A percentile compares a stretch with the other conserved stretches of the same genome.
Conservation (phyloP, 2,329 filamentous ascomycete genomes). For the Nemania sp. region DNA sequence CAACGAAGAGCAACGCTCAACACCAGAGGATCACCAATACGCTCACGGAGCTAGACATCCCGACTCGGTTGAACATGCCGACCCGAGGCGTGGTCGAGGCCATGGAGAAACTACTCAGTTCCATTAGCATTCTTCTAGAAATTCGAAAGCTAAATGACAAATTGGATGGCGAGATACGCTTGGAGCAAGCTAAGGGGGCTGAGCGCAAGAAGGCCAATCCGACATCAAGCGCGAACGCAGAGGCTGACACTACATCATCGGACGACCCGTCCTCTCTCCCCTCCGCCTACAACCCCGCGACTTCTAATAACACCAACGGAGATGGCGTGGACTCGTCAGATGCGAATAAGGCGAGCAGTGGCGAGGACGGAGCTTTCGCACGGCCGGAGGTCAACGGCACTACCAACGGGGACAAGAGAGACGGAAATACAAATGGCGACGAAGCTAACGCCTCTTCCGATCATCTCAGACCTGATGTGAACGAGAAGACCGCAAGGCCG, state of each 20-base stretch:
- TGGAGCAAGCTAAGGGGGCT: constrained; percentile 60
- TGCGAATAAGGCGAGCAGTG: not conserved
- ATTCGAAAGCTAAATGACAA: constrained; percentile 75
- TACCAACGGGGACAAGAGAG: not conserved
- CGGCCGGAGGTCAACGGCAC: constrained; percentile 27
- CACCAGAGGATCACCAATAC: constrained; percentile 74
- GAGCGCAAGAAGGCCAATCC: constrained; percentile 51
- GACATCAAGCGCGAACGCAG: not conserved
- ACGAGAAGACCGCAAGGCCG: constrained; percentile 41
- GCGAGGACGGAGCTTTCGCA: not conserved
- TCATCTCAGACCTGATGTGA: constrained; percentile 7
- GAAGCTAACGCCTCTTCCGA: not conserved
- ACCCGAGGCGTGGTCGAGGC: constrained; percentile 71
- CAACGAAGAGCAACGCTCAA: constrained; percentile 75
- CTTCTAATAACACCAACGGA: not conserved
- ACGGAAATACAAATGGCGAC: not conserved
- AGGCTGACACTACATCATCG: not conserved
- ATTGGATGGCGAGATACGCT: constrained; percentile 69
- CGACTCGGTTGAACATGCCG: constrained; percentile 71
- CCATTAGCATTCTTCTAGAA: constrained; percentile 71
- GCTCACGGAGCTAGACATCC: constrained; percentile 72
- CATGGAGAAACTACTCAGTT: constrained; percentile 71
- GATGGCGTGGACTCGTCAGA: not conserved
- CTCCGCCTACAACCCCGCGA: not conserved
- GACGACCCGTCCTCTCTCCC: not conserved